Base-by-base conservation (phyloP, 345 rosid genomes). In the Acer campestre region DNA sequence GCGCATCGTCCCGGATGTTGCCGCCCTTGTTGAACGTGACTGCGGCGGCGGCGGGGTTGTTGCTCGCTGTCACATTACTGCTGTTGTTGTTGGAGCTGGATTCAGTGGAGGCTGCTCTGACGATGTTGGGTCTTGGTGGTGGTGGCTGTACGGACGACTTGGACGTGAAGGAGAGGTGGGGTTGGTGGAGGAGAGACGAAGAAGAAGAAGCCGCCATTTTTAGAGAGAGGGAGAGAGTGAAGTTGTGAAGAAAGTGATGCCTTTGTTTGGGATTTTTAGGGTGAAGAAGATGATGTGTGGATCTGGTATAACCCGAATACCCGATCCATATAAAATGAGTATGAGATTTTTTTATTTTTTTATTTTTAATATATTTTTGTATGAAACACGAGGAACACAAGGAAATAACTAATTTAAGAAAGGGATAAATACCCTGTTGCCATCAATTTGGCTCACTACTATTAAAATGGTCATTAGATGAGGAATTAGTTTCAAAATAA, bases 1-100 rank as follows among this genome's bases (percentile, higher is more conserved):
- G 92, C 7, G 92, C 90, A 70, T 87, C 86, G 40, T 89, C 90
- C n/a, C 90, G 82, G 73, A 88, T 86, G 81, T 80, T 49, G 63
- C 75, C 13, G 20, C 23, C 61, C n/a, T 56, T 56, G 61, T 6
- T 56, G 20, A 56, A 56, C 14, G 58, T 14, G 10, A 42, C 46
- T 0, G 46, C 46, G 46, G 46, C 46, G 35, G 35, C 35, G 35
- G 35, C 35, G 4, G 35, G 5, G 35, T 31, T 31, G 5, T 31
- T 29, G 9, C 7, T 42, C 46, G 46, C 46, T 42, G 46, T 42
- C 46, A 10, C 9, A 10, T 8, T 42, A 8, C 46, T 42, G 46
- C 46, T 42, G 10, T 8, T 42, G 46, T 8, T 42, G 46, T n/a
- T 18, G 23, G 61, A 6, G 20, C 9, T 2, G 23, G 61, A 56